Base-by-base conservation (phyloP, 106 monocot species). In the Acorus gramineus region DNA sequence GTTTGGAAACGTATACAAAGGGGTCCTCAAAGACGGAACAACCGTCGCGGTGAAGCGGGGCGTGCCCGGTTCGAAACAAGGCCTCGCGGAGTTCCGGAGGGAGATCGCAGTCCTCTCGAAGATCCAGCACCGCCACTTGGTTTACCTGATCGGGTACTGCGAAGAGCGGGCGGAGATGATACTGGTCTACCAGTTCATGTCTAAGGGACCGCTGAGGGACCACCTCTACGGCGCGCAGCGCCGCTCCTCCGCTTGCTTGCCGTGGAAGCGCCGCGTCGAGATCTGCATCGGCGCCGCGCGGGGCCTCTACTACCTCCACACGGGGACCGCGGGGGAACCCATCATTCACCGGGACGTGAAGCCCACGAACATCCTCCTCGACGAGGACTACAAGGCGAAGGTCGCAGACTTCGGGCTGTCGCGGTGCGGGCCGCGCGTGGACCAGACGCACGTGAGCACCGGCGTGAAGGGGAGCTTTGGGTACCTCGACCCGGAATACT, bases 121-220 rank as follows among this genome's bases (percentile, higher is more conserved):
- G 57, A 64, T 77, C 65, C 77, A 71, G 4, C 77, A 77, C 55
- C 71, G 61, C 4, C 77, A 77, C 51, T 60, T 71, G 56, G 77
- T 77, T 8, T 71, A 71, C 4, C 64, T 74, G 59, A 71, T 77
- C 10, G 77, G 77, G 8, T 77, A 77, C 54, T 77, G 66, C 50
- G 71, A 59, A n/a, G 77, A 77, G 47, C 57, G 61, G n/a, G 52
- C 66, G 8, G 77, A 77, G 71, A 71, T 77, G 77, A 77, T 77
- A 6, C 12, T 77, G 46, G 71, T 77, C 11, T 77, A 77, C 8
- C 71, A 77, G 60, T 71, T 47, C 60, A 66, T 77, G 71, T 71
- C 59, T 14, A 64, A 71, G 10, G 77, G 77, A 1, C 44, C 77
- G 2, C 28, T 77, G 46, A 71, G 65, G 67, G 71, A 71, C 55